A percentile compares a stretch with the other conserved stretches of the same genome.
Evolutionary conservation across 331 rosid species (phyloP).

Genomic region (Phaseolus coccineus): DNA sequence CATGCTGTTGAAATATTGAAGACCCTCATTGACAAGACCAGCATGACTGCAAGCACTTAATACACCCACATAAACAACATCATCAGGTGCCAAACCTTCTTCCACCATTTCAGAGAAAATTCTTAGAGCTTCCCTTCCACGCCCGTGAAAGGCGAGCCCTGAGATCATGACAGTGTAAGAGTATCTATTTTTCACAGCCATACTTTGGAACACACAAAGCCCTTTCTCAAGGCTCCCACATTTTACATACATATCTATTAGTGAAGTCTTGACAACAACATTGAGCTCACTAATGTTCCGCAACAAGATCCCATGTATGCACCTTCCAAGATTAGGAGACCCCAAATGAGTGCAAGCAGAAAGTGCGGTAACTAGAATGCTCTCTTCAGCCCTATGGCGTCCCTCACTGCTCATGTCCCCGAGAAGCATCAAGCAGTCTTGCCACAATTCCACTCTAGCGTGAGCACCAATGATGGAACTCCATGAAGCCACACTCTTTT

Average conservation of each 20-base stretch:
- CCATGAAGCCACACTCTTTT: conserved; percentile 84
- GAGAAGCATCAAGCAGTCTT: conserved; percentile 69
- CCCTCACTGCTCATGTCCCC: conserved; percentile 70
- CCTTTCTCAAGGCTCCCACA: conserved; percentile 80
- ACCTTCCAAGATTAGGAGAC: conserved; percentile 71
- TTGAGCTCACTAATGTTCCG: conserved; percentile 74
- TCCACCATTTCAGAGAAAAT: conserved; percentile 69
- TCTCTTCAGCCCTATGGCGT: conserved; percentile 75
- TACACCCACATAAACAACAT: conserved; percentile 66
- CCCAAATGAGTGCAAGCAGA: conserved; percentile 91
- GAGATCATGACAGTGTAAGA: conserved; percentile 81
- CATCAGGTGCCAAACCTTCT: conserved; percentile 74
- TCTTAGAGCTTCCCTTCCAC: conserved; percentile 71
- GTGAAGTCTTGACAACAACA: conserved; percentile 73
- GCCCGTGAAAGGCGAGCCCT: conserved; percentile 85
- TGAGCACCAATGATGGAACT: conserved; percentile 83
- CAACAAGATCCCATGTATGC: conserved; percentile 72
- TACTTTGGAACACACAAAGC: conserved; percentile 55
- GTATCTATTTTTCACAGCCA: conserved; percentile 69
- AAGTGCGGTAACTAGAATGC: conserved; percentile 70
- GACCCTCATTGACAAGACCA: conserved; percentile 79
- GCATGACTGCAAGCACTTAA: conserved; percentile 81
- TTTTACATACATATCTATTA: conserved; percentile 85
- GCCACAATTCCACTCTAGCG: conserved; percentile 72
- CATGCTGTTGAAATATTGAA: conserved; percentile 62